Base-by-base conservation (phyloP, 345 rosid species). In the Bruguiera parviflora region DNA sequence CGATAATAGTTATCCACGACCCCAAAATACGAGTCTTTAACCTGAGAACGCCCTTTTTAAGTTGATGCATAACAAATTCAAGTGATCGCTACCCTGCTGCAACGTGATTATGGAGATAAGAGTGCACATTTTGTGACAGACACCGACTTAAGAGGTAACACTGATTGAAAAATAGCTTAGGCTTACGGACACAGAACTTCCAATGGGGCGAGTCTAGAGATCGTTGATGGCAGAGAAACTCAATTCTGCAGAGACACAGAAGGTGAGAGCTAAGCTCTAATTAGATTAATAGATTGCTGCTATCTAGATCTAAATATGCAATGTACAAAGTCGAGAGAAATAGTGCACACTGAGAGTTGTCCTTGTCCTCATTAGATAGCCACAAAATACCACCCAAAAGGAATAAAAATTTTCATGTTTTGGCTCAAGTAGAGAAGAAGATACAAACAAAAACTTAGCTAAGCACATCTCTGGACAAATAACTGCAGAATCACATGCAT, bases 401-500 rank as follows among this genome's bases (percentile, higher is more conserved):
- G 69, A 75, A 63, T 60, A 71, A 27, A 29, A 65, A 70, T 11
- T 43, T 43, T 13, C 57, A 64, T 65, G 43, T 53, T 49, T 63
- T 51, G 56, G 21, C 64, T 57, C 70, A 55, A 52, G 49, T 52
- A 65, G 46, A 47, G 64, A 24, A 32, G 61, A 61, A 68, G 53
- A 77, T 35, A 71, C 31, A 69, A 58, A 47, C 73, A 64, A 70
- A 52, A 53, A 24, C 74, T 75, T 67, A 75, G 76, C 78, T 56
- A 79, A 56, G 71, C 56, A 64, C 68, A 65, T 76, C 75, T 57
- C 67, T 64, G 51, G 71, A 71, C 68, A 60, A 63, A 55, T 39
- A 74, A 73, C 69, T 60, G 21, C 73, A 77, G 63, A 67, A 73
- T 67, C 82, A 75, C 82, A 80, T 71, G 78, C 79, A 58, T 47